Percentiles rank a stretch among this genome's conserved stretches.
These are phyloP conservation scores for Euphorbia pulcherrima DNA, from an alignment of 345 rosid species.

Conservation along the genomic window DNA sequence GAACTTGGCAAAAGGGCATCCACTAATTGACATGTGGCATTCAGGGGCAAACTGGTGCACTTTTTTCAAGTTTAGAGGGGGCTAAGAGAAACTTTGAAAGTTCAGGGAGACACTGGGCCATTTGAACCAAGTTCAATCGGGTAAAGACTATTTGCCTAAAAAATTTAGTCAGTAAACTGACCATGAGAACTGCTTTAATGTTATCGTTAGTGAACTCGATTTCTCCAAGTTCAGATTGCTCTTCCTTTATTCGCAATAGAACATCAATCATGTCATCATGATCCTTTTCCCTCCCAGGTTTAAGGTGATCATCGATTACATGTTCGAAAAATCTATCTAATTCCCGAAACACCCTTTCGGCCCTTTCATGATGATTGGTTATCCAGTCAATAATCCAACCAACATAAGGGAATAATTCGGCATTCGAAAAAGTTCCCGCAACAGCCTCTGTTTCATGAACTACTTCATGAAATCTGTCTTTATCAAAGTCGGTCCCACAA, in stretches of 20 bases:
- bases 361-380: conserved; percentile 33
- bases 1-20: too few species aligned
- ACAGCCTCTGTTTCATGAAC: conserved; percentile 27
- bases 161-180: conserved; percentile 1
- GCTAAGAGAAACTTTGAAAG: too few species aligned
- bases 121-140: too few species aligned
- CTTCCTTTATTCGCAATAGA: conserved; percentile 17
- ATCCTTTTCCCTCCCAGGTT: conserved; percentile 23
- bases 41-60: too few species aligned
- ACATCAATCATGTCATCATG: conserved; percentile 26
- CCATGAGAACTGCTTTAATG: conserved; percentile 32
- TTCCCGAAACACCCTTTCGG: conserved; percentile 23
- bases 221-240: neutral
- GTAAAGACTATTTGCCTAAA: too few species aligned
- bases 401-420: conserved; percentile 34
- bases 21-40: too few species aligned
- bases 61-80: too few species aligned
- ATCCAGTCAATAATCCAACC: conserved; percentile 39
- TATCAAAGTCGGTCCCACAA: conserved; percentile 21
- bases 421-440: conserved; percentile 28
- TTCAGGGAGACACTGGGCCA: too few species aligned
- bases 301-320: conserved; percentile 37
- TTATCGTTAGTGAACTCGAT: conserved; percentile 11
- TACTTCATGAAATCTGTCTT: conserved; percentile 28
- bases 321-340: conserved; percentile 37